Conservation (phyloP, 768 basidiomycete species). For the Gelatoporia subvermispora region DNA sequence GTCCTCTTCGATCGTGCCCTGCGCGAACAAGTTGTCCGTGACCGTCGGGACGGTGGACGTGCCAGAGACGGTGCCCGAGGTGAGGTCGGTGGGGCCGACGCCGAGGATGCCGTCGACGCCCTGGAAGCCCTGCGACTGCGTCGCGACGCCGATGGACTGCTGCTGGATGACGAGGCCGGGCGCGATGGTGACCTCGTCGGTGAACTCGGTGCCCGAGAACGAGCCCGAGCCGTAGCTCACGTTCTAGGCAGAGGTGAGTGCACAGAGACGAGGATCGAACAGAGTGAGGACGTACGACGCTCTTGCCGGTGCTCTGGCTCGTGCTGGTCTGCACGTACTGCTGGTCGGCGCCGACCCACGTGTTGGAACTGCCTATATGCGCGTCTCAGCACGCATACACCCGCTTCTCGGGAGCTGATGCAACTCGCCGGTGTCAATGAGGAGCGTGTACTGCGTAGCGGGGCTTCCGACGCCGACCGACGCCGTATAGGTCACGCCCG, state of each 20-base stretch:
- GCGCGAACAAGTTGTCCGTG: constrained; percentile 49
- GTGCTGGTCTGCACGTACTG: constrained; percentile 42
- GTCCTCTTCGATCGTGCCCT: constrained; percentile 41
- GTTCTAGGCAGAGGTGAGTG: constrained; percentile 26
- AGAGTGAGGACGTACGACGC: constrained; percentile 28
- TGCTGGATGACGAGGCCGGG: constrained; percentile 37
- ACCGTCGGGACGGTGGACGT: constrained; percentile 44
- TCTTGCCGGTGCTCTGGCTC: constrained; percentile 34
- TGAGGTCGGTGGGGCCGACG: constrained; percentile 49
- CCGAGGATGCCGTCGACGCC: constrained; percentile 52
- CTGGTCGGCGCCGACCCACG: constrained; percentile 52
- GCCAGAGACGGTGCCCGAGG: constrained; percentile 37
- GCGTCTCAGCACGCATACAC: background rate
- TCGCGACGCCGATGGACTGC: constrained; percentile 46
- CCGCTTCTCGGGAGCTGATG: background rate
- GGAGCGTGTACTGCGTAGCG: constrained; percentile 42
- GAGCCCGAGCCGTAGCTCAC: constrained; percentile 52
- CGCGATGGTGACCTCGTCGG: constrained; percentile 42
- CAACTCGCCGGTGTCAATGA: constrained; percentile 51
- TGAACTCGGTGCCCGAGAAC: constrained; percentile 49
- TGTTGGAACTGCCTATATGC: constrained; percentile 40
- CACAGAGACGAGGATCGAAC: background rate
- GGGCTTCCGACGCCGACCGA: constrained; percentile 49
- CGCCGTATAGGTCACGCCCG: constrained; percentile 52
- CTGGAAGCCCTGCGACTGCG: constrained; percentile 36